Evolutionary conservation across 2,329 filamentous ascomycete genomes (phyloP), one percentile per base, ranked within the genome.

Genomic region (Colletotrichum simmondsii): DNA sequence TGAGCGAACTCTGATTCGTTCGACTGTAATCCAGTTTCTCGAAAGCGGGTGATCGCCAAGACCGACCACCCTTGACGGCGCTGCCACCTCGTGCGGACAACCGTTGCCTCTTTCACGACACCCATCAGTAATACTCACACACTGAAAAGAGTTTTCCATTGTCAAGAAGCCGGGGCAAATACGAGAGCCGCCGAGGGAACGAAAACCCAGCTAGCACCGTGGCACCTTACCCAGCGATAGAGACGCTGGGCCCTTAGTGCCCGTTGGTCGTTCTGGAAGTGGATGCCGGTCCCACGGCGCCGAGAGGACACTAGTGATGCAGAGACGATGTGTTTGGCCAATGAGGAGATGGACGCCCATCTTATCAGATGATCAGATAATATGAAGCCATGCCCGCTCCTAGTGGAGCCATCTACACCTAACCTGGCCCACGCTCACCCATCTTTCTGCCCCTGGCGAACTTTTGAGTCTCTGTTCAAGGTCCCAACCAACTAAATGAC

Each of bases 291-390:
- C 65, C 64, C 64, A 49, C 58, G 49, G 52, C 58, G 64, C 69
- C 69, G 65, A 72, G 69, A 59, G 30, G 22, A n/a, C 64, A 46
- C 69, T 68, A 68, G 49, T 72, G 58, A 68, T 63, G 64, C 64
- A 63, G 26, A 46, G 56, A n/a, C 53, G 69, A 71, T 71, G 58
- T 2, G 4, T 56, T 4, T 26, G 19, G 11, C 74, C 54, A 75
- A 74, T 75, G 37, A 28, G 22, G 52, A 19, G 24, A 10, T n/a
- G 24, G 57, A 53, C 28, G 62, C 62, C 62, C 74, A 75, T 75
- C 74, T 75, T 69, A 75, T 75, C 74, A 74, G 74, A 75, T 75
- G 72, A 74, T 75, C 74, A 74, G 71, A 71, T 74, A 71, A 71
- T 74, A 71, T 71, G 66, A 64, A 63, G 66, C 68, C 61, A 74